Evolutionary conservation across 306 rosid species (phyloP).

Genomic region (Inga laurina): DNA sequence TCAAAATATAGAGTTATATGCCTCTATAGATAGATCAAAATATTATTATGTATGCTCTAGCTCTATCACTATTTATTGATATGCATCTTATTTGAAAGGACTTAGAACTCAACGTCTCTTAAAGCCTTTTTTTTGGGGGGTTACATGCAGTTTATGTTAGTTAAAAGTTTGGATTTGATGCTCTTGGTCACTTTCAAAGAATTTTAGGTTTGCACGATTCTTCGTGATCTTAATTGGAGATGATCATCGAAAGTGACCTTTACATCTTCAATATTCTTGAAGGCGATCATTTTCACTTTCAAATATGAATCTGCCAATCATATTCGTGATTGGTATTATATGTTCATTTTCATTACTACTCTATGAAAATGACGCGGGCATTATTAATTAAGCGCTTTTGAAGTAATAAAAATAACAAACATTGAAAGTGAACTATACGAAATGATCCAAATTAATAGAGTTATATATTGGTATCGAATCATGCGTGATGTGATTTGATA

Average conservation of each 20-base stretch:
- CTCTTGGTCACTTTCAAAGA: background rate
- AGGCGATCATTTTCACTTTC: background rate
- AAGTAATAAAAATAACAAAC: background rate
- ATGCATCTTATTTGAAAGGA: background rate
- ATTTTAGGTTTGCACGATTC: background rate
- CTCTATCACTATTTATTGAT: background rate
- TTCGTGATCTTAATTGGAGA: background rate
- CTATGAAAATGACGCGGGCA: background rate
- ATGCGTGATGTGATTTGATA: background rate
- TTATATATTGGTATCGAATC: background rate
- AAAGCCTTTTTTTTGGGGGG: background rate
- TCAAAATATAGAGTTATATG: background rate
- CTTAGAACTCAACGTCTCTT: too few relatives aligned
- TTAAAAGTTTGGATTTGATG: background rate
- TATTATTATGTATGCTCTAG: too few relatives aligned
- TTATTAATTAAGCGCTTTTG: background rate
- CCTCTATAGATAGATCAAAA: background rate
- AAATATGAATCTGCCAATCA: background rate
- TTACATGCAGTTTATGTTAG: background rate
- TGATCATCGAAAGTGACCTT: background rate
- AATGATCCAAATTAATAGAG: background rate
- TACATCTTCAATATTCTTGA: conserved; percentile 7
- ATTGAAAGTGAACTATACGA: background rate
- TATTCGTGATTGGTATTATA: background rate
- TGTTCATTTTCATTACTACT: background rate